Evolutionary conservation across 306 rosid species (phyloP).

Genomic region (Adenanthera pavonina): DNA sequence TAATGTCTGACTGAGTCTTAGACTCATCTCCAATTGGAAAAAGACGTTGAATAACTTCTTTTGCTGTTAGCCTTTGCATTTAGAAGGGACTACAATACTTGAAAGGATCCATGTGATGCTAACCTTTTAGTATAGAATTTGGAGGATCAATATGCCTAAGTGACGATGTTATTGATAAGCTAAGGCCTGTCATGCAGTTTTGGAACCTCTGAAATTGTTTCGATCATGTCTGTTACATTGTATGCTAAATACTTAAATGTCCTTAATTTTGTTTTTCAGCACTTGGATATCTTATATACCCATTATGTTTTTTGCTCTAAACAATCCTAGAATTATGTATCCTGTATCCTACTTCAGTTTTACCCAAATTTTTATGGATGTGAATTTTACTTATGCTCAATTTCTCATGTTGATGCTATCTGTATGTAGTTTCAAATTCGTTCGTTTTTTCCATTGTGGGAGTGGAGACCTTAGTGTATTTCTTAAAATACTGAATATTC

Average conservation of each 20-base stretch:
- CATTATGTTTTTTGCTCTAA: neutral
- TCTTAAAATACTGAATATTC: slow-evolving; percentile 31
- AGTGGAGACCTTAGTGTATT: slow-evolving; percentile 34
- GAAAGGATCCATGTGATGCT: neutral
- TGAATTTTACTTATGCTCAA: slow-evolving; percentile 20
- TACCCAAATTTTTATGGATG: neutral
- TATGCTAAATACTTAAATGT: neutral
- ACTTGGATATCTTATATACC: neutral
- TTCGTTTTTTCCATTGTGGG: slow-evolving; percentile 32
- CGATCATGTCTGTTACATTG: neutral
- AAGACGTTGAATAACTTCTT: neutral
- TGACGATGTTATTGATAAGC: slow-evolving; percentile 2
- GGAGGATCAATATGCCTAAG: neutral
- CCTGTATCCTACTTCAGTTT: slow-evolving; percentile 5
- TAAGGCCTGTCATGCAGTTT: neutral
- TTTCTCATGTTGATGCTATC: slow-evolving; percentile 34
- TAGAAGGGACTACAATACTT: slow-evolving; percentile 1
- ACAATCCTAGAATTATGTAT: neutral
- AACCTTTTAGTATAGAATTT: neutral
- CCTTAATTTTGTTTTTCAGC: neutral
- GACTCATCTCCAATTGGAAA: neutral
- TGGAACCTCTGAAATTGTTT: slow-evolving; percentile 26
- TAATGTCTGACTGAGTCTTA: neutral
- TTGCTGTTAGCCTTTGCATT: slow-evolving; percentile 1
- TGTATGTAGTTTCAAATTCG: slow-evolving; percentile 42